Evolutionary conservation across 2,329 filamentous ascomycete genomes (phyloP).

Genomic region (Xylariomycetidae sp.): DNA sequence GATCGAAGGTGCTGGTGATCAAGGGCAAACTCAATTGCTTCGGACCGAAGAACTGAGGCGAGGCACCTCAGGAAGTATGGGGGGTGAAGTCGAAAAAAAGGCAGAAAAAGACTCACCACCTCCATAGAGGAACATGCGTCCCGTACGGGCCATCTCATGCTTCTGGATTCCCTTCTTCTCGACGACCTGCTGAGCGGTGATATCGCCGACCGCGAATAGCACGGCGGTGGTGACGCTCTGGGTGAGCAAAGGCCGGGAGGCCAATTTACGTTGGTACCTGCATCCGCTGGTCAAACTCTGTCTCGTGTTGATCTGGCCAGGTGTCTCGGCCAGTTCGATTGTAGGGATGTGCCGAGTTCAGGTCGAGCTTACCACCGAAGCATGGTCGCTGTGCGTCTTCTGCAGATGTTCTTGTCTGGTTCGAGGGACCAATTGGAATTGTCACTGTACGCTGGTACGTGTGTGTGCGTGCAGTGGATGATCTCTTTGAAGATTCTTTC

Average conservation of each 20-base stretch:
- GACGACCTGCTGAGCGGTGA: slow-evolving; percentile 84
- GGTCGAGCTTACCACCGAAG: too few relatives aligned
- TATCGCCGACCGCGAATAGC: slow-evolving; percentile 87
- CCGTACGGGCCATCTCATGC: slow-evolving; percentile 68
- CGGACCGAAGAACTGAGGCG: background rate
- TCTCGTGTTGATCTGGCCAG: too few relatives aligned
- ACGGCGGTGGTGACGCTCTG: slow-evolving; percentile 86
- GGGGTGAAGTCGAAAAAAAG: slow-evolving; percentile 1
- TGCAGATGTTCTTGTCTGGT: too few relatives aligned
- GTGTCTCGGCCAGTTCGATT: too few relatives aligned
- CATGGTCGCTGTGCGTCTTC: too few relatives aligned
- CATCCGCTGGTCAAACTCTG: too few relatives aligned
- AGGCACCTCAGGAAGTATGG: background rate
- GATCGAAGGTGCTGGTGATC: background rate
- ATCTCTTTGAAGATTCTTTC: too few relatives aligned
- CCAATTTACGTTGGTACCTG: slow-evolving; percentile 83
- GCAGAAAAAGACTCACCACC: slow-evolving; percentile 49
- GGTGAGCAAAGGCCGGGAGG: slow-evolving; percentile 77
- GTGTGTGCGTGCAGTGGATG: too few relatives aligned
- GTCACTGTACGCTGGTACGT: too few relatives aligned
- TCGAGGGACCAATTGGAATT: too few relatives aligned
- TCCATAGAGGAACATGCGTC: slow-evolving; percentile 75
- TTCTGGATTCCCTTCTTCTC: slow-evolving; percentile 72
- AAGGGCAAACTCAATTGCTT: background rate
- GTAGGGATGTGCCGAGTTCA: too few relatives aligned